Evolutionary conservation across 2,329 filamentous ascomycete species (phyloP), one percentile per base, ranked within the genome.

Genomic region (Lachnellula arida): DNA sequence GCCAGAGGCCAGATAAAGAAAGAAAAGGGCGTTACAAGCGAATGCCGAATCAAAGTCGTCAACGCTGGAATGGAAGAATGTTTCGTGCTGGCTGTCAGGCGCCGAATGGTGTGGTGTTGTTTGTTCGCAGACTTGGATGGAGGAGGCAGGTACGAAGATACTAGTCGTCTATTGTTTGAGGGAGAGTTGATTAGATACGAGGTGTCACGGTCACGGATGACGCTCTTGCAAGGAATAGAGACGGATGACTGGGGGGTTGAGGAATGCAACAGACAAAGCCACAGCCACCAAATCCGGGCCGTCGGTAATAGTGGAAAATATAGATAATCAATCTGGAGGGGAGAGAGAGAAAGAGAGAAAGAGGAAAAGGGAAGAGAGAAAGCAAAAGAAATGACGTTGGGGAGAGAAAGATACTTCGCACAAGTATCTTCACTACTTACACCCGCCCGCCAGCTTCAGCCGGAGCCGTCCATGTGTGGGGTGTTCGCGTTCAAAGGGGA

Each of bases 1-100:
- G 66, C 66, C 66, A 60, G 52, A 66, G 65, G 63, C 65, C 66
- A 54, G n/a, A 17, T 12, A 40, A 40, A 40, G 52, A 50, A 49
- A 54, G 53, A 44, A 53, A 54, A 54, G 46, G 52, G 55, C 54
- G 25, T 47, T 35, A 42, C 47, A 56, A 19, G 17, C 9, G n/a
- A 34, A 42, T 34, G 11, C 46, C n/a, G 17, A 46, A 25, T 35
- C 23, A 35, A 46, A 19, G 40, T 54, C n/a, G 34, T 12, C 19
- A 15, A 23, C 42, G 5, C 2, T 40, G 37, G 8, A 9, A 17
- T n/a, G n/a, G n/a, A n/a, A n/a, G 15, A 6, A 17, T 40, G 2
- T 12, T 17, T 40, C 15, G 37, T 17, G 15, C 14, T 40, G 37
- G 37, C 37, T 40, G n/a, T 40, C 2, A 40, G 7, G 37, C 37